Conservation (phyloP, 2,329 filamentous ascomycete species). For the Fusarium lateritium region DNA sequence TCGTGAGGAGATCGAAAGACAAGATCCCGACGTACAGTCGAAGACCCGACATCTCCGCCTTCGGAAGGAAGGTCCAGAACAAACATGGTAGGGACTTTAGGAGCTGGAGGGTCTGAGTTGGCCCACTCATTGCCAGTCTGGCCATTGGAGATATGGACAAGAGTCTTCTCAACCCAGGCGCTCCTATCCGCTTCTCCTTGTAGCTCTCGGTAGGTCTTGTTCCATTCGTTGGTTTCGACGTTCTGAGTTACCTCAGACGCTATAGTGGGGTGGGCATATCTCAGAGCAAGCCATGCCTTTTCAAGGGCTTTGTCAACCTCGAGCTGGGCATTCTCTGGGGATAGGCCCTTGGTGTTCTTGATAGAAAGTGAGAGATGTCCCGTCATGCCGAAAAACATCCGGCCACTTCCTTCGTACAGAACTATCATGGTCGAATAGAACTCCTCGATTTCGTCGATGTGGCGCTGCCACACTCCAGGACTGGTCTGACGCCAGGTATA, state of each 20-base stretch:
- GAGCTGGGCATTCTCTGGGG: constrained; percentile 8
- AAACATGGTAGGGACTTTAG: constrained; percentile 52
- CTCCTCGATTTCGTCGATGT: constrained; percentile 59
- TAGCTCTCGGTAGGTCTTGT: constrained; percentile 44
- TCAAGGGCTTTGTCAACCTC: constrained; percentile 51
- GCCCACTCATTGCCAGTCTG: constrained; percentile 53
- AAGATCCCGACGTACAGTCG: constrained; percentile 47
- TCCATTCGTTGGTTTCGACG: constrained; percentile 35
- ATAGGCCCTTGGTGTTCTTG: not conserved
- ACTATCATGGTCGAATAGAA: constrained; percentile 57
- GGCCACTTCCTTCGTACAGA: constrained; percentile 55
- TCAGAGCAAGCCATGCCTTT: constrained; percentile 54
- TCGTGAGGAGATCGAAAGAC: constrained; percentile 57
- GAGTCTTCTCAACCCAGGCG: constrained; percentile 52
- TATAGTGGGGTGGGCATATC: constrained; percentile 54
- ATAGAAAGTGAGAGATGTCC: constrained; percentile 54
- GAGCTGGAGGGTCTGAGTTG: constrained; percentile 55
- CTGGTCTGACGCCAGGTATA: constrained; percentile 46
- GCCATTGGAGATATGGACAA: constrained; percentile 43
- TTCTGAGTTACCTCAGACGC: constrained; percentile 49
- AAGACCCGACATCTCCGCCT: rapidly evolving
- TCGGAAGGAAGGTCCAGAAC: constrained; percentile 42
- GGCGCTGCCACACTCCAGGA: constrained; percentile 53
- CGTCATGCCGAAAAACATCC: constrained; percentile 60
- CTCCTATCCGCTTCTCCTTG: constrained; percentile 23